These are phyloP conservation scores for Gaeumannomyces sp. DNA, from an alignment of 2,329 filamentous ascomycete species.

Conservation along the genomic window DNA sequence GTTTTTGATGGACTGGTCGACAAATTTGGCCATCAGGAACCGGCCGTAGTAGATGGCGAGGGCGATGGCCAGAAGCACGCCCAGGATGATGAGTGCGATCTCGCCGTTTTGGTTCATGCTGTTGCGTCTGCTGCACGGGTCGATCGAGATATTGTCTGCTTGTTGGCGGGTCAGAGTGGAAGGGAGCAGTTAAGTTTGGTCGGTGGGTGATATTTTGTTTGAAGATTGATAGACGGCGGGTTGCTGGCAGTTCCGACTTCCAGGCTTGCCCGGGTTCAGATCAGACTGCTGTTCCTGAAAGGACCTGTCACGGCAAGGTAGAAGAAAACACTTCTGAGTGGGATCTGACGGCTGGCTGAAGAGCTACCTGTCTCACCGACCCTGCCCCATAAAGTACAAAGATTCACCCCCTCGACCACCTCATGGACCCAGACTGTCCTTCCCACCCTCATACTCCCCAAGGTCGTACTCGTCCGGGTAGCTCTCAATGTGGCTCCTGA, in stretches of 20 bases:
- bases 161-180: neutral
- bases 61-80: conserved; percentile 18
- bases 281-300: too few relatives aligned
- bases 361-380: neutral
- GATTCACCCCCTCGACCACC: neutral
- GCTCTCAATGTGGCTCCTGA: conserved; percentile 70
- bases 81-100: conserved; percentile 24
- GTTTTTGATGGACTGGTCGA: conserved; percentile 3
- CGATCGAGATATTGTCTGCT: neutral
- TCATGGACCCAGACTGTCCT: conserved; percentile 22
- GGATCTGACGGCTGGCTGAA: neutral
- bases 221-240: neutral
- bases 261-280: too few relatives aligned
- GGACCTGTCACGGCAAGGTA: too few relatives aligned
- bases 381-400: neutral
- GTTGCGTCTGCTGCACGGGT: neutral
- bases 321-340: neutral
- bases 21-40: conserved; percentile 20
- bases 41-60: conserved; percentile 20
- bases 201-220: too few relatives aligned
- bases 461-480: conserved; percentile 91
- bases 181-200: neutral
- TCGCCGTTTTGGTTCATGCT: conserved; percentile 19
- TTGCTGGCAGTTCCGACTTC: neutral
- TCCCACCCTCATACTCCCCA: conserved; percentile 26